Conservation (phyloP, 1,139 yeast genomes). For the Nakaseomyces sp. region DNA sequence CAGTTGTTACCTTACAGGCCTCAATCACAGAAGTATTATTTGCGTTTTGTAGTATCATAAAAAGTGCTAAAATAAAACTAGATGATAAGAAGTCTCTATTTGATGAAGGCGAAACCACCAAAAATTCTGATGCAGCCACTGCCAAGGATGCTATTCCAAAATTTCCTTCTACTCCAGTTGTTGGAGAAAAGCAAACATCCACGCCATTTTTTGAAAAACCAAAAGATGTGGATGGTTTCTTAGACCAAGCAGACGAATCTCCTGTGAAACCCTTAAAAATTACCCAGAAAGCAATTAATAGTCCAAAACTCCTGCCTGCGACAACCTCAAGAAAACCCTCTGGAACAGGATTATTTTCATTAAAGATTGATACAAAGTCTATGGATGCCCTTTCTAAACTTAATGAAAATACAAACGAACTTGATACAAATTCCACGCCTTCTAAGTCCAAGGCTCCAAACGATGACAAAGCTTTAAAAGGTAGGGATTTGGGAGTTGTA, state of each 20-base stretch:
- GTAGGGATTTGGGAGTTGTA: not conserved
- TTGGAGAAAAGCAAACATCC: not conserved
- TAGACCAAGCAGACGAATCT: constrained; percentile 17
- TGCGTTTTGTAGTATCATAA: constrained; percentile 62
- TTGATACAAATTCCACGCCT: not conserved
- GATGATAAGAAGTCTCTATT: constrained; percentile 3
- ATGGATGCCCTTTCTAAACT: not conserved
- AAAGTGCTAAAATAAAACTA: constrained; percentile 42
- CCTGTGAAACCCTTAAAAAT: constrained; percentile 33
- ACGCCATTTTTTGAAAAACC: constrained; percentile 3
- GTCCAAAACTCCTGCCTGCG: constrained; percentile 10
- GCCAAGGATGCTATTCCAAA: constrained; percentile 8
- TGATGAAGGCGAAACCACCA: not conserved
- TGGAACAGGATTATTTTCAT: constrained; percentile 25
- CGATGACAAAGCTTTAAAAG: not conserved
- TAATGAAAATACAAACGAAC: not conserved
- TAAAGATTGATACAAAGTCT: constrained; percentile 17
- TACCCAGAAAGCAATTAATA: constrained; percentile 26
- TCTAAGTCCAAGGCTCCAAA: not conserved
- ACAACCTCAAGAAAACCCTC: constrained; percentile 25
- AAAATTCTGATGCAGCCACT: not conserved
- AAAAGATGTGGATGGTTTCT: constrained; percentile 5
- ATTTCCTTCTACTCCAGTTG: constrained; percentile 9
- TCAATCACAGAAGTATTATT: constrained; percentile 70
- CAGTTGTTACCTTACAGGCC: constrained; percentile 65